Evolutionary conservation across 306 rosid species (phyloP).

Genomic region (Quillaja saponaria): DNA sequence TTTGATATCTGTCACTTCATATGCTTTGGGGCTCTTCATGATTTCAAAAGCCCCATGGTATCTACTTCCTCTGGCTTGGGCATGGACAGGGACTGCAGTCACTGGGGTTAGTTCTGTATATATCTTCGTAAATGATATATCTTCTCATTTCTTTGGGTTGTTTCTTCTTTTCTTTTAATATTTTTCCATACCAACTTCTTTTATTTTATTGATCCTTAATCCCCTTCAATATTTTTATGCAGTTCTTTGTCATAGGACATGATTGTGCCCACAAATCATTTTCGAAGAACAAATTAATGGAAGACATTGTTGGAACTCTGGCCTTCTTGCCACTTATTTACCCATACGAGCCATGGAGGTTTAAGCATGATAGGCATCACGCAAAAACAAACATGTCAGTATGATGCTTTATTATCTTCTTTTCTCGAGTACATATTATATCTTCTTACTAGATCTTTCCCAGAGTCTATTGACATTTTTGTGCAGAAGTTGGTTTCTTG

Average conservation of each 20-base stretch:
- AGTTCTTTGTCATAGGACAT: conserved; percentile 98
- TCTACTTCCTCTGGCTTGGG: conserved; percentile 99
- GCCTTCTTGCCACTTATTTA: conserved; percentile 90
- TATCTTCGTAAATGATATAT: conserved; percentile 19
- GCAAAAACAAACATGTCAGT: conserved; percentile 96
- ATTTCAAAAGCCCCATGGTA: conserved; percentile 95
- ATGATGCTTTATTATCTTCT: neutral
- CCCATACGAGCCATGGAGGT: conserved; percentile 98
- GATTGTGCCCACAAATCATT: conserved; percentile 98
- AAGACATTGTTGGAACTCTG: conserved; percentile 92
- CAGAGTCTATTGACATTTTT: conserved; percentile 13
- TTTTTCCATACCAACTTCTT: conserved; percentile 1
- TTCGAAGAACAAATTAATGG: conserved; percentile 88
- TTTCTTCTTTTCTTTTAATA: conserved; percentile 2
- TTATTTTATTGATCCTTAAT: conserved; percentile 2
- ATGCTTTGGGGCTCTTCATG: conserved; percentile 75
- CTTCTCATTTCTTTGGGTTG: neutral
- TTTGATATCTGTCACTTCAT: conserved; percentile 78
- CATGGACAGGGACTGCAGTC: conserved; percentile 95
- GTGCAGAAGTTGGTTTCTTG: conserved; percentile 22
- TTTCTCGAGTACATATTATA: conserved; percentile 19
- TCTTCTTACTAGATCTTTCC: conserved; percentile 2
- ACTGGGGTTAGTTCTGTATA: conserved; percentile 81
- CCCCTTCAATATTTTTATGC: conserved; percentile 30
- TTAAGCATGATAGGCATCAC: conserved; percentile 95